Evolutionary conservation across 2,329 filamentous ascomycete genomes (phyloP).

Genomic region (Ophiostoma sp.): DNA sequence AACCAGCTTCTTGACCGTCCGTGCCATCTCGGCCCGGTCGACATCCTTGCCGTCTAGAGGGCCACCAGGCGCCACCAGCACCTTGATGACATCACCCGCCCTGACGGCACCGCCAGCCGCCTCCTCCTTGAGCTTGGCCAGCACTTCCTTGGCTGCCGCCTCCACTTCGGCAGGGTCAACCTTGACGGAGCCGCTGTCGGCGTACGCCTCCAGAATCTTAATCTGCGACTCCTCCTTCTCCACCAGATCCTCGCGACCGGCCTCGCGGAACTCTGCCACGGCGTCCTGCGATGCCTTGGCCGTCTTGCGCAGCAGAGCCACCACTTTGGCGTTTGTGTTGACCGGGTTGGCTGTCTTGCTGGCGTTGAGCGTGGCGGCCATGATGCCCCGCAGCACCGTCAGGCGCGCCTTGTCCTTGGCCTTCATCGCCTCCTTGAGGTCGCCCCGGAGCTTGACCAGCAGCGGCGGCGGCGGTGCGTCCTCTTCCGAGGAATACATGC

Average conservation of each 20-base stretch:
- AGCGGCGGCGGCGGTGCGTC: constrained; percentile 46
- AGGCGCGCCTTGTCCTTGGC: constrained; percentile 65
- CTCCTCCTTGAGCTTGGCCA: constrained; percentile 50
- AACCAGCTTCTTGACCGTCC: constrained; percentile 57
- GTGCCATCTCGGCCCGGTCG: constrained; percentile 61
- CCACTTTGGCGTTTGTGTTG: constrained; percentile 67
- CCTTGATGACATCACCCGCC: constrained; percentile 65
- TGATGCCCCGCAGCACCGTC: constrained; percentile 65
- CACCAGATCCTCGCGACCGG: constrained; percentile 66
- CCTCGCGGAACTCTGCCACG: constrained; percentile 61
- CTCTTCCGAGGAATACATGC: constrained; percentile 40
- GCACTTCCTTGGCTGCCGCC: constrained; percentile 50
- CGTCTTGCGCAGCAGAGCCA: constrained; percentile 66
- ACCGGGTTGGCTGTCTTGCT: constrained; percentile 73
- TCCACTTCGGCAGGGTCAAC: constrained; percentile 61
- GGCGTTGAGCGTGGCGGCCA: constrained; percentile 71
- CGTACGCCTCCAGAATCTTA: constrained; percentile 65
- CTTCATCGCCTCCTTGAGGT: constrained; percentile 67
- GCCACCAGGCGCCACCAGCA: constrained; percentile 51
- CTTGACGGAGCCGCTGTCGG: constrained; percentile 59
- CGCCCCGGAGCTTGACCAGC: constrained; percentile 56
- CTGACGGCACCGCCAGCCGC: constrained; percentile 39
- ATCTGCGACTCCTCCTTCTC: constrained; percentile 69
- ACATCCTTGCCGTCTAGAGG: constrained; percentile 63
- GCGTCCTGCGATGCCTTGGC: constrained; percentile 59